phyloP scores from a whole-genome alignment of 768 basidiomycete species.

The Wakefieldia striispora region DNA sequence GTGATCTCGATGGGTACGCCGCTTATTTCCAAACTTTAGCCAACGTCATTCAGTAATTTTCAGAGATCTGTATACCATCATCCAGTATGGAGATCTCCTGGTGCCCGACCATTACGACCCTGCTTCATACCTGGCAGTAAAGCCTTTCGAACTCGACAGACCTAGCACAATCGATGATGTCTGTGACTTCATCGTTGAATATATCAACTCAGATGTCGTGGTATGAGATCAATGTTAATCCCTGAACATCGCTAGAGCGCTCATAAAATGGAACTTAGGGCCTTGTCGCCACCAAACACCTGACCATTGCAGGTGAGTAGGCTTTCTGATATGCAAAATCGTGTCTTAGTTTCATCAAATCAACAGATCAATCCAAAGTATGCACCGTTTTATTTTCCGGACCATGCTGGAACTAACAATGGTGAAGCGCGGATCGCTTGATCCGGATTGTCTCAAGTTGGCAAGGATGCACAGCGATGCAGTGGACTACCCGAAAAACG shows the following conservation, averaged over 20 bases:
- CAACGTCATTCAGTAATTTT: background rate
- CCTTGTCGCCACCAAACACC: conserved; percentile 61
- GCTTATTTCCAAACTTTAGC: background rate
- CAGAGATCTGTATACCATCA: conserved; percentile 68
- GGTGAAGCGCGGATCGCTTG: conserved; percentile 56
- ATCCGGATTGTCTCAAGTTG: conserved; percentile 53
- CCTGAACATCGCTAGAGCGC: background rate
- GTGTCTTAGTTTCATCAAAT: background rate
- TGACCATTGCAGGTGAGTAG: conserved; percentile 65
- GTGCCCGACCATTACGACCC: conserved; percentile 50
- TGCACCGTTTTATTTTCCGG: background rate
- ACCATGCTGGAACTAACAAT: background rate
- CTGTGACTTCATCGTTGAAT: conserved; percentile 79
- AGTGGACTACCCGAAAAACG: conserved; percentile 81
- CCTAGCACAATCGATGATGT: conserved; percentile 66
- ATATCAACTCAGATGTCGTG: conserved; percentile 79
- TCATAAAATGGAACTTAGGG: conserved; percentile 44
- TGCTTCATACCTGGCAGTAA: conserved; percentile 46
- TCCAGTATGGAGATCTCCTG: conserved; percentile 52
- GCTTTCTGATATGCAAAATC: background rate
- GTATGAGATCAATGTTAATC: conserved; percentile 36
- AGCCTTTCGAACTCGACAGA: conserved; percentile 37
- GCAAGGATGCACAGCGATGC: conserved; percentile 61
- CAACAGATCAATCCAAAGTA: conserved; percentile 70
- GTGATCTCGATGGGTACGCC: conserved; percentile 75